Conservation (phyloP, 2,329 filamentous ascomycete genomes). For the Knufia fluminis region DNA sequence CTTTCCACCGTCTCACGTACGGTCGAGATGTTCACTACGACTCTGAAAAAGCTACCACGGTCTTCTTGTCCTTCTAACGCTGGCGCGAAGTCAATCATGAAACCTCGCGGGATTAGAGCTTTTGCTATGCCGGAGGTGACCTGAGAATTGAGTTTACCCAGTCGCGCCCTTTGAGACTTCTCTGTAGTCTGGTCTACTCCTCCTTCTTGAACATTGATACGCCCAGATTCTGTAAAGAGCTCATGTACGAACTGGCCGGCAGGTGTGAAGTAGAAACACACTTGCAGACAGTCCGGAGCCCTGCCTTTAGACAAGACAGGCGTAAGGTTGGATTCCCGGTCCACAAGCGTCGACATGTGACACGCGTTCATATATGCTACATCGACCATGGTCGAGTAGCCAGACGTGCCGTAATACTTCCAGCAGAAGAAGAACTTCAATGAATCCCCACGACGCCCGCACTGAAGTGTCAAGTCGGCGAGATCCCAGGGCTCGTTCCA, state of each 20-base stretch:
- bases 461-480: conserved; percentile 87
- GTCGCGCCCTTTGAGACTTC: not conserved
- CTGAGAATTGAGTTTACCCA: conserved; percentile 42
- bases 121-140: conserved; percentile 48
- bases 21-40: conserved; percentile 58
- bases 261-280: conserved; percentile 82
- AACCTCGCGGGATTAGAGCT: conserved; percentile 49
- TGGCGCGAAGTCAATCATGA: conserved; percentile 61
- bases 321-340: conserved; percentile 50
- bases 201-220: not conserved
- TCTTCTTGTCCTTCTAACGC: conserved; percentile 23
- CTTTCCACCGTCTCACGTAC: conserved; percentile 51
- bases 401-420: conserved; percentile 74
- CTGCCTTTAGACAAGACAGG: conserved; percentile 56
- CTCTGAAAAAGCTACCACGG: conserved; percentile 49
- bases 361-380: conserved; percentile 62
- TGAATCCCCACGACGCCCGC: conserved; percentile 74
- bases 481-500: conserved; percentile 68
- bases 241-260: conserved; percentile 40
- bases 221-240: conserved; percentile 18
- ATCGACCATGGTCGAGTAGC: conserved; percentile 63
- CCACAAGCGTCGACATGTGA: conserved; percentile 56
- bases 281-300: conserved; percentile 79
- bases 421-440: conserved; percentile 83
- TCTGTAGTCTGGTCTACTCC: not conserved